These are phyloP conservation scores for Stemphylium vesicarium DNA, from an alignment of 2,329 filamentous ascomycete species.

Conservation along the genomic window DNA sequence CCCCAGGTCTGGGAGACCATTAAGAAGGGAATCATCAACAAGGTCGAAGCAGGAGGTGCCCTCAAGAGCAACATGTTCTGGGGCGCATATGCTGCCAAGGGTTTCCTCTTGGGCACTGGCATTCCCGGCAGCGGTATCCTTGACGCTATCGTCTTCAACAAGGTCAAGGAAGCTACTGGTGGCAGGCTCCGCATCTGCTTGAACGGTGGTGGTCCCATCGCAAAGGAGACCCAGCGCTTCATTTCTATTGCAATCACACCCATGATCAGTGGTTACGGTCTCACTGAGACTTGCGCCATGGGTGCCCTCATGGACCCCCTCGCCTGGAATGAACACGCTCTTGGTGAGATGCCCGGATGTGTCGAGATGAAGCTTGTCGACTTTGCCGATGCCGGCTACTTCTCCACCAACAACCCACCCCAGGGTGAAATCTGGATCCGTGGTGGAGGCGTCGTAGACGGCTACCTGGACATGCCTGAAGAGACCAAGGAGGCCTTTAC, in stretches of 20 bases:
- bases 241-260: constrained; percentile 90
- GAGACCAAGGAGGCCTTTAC: constrained; percentile 81
- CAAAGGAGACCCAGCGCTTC: constrained; percentile 86
- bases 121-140: constrained; percentile 73
- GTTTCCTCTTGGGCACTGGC: constrained; percentile 64
- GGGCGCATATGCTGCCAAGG: constrained; percentile 67
- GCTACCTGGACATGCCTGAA: constrained; percentile 84
- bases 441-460: constrained; percentile 74
- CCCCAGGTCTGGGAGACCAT: constrained; percentile 97
- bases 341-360: constrained; percentile 78
- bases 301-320: constrained; percentile 83
- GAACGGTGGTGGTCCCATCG: constrained; percentile 91
- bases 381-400: constrained; percentile 87
- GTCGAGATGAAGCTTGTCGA: constrained; percentile 93
- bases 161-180: constrained; percentile 88
- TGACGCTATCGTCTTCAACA: constrained; percentile 86
- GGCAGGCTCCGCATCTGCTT: constrained; percentile 87
- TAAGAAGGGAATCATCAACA: constrained; percentile 87
- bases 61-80: constrained; percentile 80
- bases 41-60: constrained; percentile 74
- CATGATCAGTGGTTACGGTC: constrained; percentile 92
- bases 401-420: constrained; percentile 73
- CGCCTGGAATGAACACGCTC: constrained; percentile 77
- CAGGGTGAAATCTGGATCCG: constrained; percentile 94
- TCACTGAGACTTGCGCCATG: constrained; percentile 91